Evolutionary conservation across 2,329 filamentous ascomycete genomes (phyloP).

Genomic region (Calonectria henricotiae): DNA sequence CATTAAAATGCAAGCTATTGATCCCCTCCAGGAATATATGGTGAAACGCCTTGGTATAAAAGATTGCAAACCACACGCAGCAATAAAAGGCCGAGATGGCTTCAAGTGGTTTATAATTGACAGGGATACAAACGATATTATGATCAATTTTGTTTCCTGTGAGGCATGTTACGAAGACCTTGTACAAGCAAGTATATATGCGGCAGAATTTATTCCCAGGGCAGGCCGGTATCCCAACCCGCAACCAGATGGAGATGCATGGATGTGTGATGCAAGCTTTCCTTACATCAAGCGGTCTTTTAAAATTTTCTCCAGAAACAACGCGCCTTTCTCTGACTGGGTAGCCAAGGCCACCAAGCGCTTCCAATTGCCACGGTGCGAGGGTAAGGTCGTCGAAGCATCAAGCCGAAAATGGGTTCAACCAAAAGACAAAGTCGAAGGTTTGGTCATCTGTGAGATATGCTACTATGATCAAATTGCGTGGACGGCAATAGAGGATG

Average conservation of each 20-base stretch:
- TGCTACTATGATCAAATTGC: conserved; percentile 28
- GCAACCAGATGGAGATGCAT: conserved; percentile 11
- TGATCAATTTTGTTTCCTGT: conserved; percentile 27
- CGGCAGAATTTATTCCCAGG: conserved; percentile 26
- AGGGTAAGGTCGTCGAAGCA: conserved; percentile 21
- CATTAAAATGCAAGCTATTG: neutral
- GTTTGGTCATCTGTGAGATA: conserved; percentile 23
- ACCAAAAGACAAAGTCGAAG: conserved; percentile 8
- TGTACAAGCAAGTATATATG: conserved; percentile 20
- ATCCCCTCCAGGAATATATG: conserved; percentile 19
- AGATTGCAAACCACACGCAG: conserved; percentile 11
- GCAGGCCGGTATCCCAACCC: conserved; percentile 13
- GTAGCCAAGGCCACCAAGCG: conserved; percentile 21
- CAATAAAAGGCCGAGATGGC: conserved; percentile 9
- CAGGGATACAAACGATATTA: conserved; percentile 18
- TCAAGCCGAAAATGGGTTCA: conserved; percentile 23
- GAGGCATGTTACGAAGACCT: conserved; percentile 25
- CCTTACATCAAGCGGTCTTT: conserved; percentile 18
- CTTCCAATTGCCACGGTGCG: conserved; percentile 16
- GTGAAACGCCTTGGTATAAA: conserved; percentile 8
- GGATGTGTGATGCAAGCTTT: conserved; percentile 12
- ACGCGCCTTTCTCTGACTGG: conserved; percentile 14
- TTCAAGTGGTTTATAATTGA: conserved; percentile 27
- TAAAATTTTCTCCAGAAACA: conserved; percentile 17
- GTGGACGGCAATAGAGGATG: conserved; percentile 21